Evolutionary conservation across 805 yeast species (phyloP).

Genomic region (Nakazawaea populi): DNA sequence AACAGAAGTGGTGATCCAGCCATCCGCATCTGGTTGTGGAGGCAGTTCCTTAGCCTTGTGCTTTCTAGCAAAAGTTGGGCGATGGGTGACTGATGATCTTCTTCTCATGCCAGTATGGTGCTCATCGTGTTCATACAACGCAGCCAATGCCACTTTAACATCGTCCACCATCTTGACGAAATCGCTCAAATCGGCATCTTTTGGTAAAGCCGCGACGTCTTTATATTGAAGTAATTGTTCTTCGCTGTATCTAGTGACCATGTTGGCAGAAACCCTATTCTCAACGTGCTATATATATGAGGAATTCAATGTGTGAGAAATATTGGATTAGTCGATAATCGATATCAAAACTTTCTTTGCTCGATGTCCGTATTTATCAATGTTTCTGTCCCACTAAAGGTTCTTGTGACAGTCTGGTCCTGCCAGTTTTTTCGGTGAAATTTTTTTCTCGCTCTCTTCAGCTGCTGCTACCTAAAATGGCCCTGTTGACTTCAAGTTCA

Average conservation of each 20-base stretch:
- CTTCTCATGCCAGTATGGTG: constrained; percentile 7
- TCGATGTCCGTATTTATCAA: too few species aligned
- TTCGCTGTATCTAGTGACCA: constrained; percentile 60
- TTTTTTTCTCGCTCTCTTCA: constrained; percentile 1
- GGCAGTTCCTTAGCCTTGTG: constrained; percentile 42
- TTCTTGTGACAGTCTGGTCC: not conserved
- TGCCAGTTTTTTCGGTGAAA: not conserved
- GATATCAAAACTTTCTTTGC: too few species aligned
- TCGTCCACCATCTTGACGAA: constrained; percentile 63
- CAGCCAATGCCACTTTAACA: constrained; percentile 40
- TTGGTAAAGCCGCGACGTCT: constrained; percentile 52
- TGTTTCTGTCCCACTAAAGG: too few species aligned
- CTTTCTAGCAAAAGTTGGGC: constrained; percentile 50
- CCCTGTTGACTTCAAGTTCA: not conserved
- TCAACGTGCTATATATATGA: too few species aligned
- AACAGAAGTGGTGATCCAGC: constrained; percentile 66
- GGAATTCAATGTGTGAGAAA: too few species aligned
- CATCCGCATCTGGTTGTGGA: constrained; percentile 65
- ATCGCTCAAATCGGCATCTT: constrained; percentile 56
- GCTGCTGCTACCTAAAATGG: not conserved
- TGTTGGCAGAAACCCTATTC: constrained; percentile 2
- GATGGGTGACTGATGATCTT: constrained; percentile 16
- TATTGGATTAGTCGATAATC: too few species aligned
- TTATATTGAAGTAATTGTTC: constrained; percentile 60
- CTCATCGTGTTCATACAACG: constrained; percentile 19